Evolutionary conservation across 176 grass and related monocot species (phyloP), one percentile per base, ranked within the genome.

Genomic region (Ensete glaucum): DNA sequence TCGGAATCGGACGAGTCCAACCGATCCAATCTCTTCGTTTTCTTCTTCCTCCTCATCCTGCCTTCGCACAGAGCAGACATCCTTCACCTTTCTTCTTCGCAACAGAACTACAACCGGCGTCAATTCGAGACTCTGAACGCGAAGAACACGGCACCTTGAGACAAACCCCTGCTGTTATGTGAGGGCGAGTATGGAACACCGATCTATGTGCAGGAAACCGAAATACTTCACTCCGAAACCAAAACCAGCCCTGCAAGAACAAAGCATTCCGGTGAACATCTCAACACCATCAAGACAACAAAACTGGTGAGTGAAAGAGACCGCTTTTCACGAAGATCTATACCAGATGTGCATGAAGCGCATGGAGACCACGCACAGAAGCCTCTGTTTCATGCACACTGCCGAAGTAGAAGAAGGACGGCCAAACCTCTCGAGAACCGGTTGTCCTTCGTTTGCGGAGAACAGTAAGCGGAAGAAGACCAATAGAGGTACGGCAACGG

Each of bases 241-340:
- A 50, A 70, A 70, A n/a, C 67, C 67, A 50, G 67, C 43, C 67
- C 67, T 70, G 67, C 67, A 70, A 51, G 16, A 70, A 21, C 48
- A 19, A 70, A 34, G 14, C 22, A 13, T 51, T 13, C 7, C 1
- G 1, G 17, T 19, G 23, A 43, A 34, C 10, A 69, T 49, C 34
- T 69, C 66, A 69, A 7, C 0, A 11, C 27, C 14, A 49, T 49
- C 15, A 69, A 4, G 1, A 48, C 2, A 66, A 22, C 25, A 69
- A n/a, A 69, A 11, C 6, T 4, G 25, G 21, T 17, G 10, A 3
- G 23, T 25, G 11, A 14, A 25, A 27, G 6, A 11, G 5, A 22
- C 9, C 0, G 2, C 14, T 43, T 50, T 20, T 50, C 3, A 12
- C 17, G 20, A 11, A 70, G 16, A 20, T 21, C 29, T 48, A 16